These are phyloP conservation scores for Striga hermonthica DNA, from an alignment of 305 asterid species.

Conservation along the genomic window DNA sequence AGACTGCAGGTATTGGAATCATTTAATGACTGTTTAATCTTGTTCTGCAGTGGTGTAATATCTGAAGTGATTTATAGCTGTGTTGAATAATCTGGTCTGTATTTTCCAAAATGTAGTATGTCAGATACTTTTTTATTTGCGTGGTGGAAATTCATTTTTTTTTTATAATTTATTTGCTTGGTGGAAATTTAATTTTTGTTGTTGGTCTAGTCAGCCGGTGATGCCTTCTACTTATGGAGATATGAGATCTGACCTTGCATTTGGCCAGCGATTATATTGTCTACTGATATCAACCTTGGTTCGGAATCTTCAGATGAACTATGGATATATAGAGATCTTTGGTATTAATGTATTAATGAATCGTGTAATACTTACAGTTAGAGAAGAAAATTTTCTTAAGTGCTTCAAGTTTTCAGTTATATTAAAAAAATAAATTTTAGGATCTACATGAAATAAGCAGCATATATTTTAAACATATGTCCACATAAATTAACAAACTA, in stretches of 20 bases:
- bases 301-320: no score
- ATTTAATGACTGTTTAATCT: slow-evolving; percentile 21
- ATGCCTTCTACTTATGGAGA: slow-evolving; percentile 9
- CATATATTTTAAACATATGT: neutral
- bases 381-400: no score
- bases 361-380: no score
- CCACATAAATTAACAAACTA: neutral
- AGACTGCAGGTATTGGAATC: slow-evolving; percentile 65
- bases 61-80: slow-evolving; percentile 21
- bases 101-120: slow-evolving; percentile 8
- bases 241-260: slow-evolving; percentile 3
- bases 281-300: no score
- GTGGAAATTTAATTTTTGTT: slow-evolving; percentile 6
- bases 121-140: neutral
- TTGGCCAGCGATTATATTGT: neutral
- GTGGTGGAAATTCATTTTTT: no score
- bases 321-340: no score
- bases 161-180: slow-evolving; percentile 19
- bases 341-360: no score
- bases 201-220: neutral
- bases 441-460: neutral
- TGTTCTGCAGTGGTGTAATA: slow-evolving; percentile 9
- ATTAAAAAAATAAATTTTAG: neutral
- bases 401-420: neutral
- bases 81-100: neutral